Conservation (phyloP, 495 filamentous ascomycete species). For the Xylaria bambusicola region DNA sequence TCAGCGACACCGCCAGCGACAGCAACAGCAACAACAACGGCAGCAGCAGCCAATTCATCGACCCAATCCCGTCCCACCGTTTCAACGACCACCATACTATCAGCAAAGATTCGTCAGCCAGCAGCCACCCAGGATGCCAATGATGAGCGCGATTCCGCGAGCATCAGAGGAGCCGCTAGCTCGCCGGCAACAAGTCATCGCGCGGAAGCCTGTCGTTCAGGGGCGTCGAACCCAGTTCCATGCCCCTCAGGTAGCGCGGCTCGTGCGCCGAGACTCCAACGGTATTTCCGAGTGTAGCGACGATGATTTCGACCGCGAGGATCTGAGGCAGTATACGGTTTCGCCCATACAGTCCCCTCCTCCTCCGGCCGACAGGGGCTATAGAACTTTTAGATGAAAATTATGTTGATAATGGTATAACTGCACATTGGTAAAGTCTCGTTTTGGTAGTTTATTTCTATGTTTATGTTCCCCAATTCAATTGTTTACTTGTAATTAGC, state of each 20-base stretch:
- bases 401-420: too few species aligned
- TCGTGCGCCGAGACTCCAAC: slow-evolving; percentile 20
- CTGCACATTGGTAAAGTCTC: too few species aligned
- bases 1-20: too few species aligned
- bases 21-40: too few species aligned
- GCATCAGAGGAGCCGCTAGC: background rate
- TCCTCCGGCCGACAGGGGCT: background rate
- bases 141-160: background rate
- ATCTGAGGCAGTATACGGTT: slow-evolving; percentile 16
- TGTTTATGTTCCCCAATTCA: too few species aligned
- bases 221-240: too few species aligned
- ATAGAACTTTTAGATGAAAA: too few species aligned
- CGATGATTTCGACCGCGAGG: slow-evolving; percentile 1
- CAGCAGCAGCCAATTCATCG: background rate
- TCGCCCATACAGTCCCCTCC: slow-evolving; percentile 1
- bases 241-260: background rate
- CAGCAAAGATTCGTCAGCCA: slow-evolving; percentile 3
- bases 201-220: slow-evolving; percentile 4
- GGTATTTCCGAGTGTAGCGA: slow-evolving; percentile 19
- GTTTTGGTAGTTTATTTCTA: too few species aligned
- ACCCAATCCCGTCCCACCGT: background rate
- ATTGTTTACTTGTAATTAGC: too few species aligned
- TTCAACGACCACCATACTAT: slow-evolving; percentile 7
- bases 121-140: slow-evolving; percentile 2
- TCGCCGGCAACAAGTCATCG: background rate